A percentile compares a stretch with the other conserved stretches of the same genome.
Evolutionary conservation across 1,284 basidiomycete genomes (phyloP).

Genomic region (Entoloma clypeatum): DNA sequence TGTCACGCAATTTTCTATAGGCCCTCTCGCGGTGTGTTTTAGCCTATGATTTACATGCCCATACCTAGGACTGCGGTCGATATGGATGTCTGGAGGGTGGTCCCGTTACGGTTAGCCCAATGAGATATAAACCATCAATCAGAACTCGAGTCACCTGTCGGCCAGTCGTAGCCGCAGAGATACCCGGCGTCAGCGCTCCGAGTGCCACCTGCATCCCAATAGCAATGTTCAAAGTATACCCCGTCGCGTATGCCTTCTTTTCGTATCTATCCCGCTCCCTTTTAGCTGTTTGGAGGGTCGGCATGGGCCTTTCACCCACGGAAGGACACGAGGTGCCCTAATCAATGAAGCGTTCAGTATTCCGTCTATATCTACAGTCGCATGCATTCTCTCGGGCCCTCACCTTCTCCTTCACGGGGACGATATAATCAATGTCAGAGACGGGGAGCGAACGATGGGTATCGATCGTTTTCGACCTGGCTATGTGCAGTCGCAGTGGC

Average conservation of each 20-base stretch:
- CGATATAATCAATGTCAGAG: constrained; percentile 32
- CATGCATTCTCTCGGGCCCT: background rate
- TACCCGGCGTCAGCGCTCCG: constrained; percentile 63
- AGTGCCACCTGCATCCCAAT: constrained; percentile 55
- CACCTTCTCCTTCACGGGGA: constrained; percentile 30
- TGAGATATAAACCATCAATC: no score
- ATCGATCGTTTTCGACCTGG: constrained; percentile 21
- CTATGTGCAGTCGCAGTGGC: no score
- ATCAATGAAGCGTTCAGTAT: no score
- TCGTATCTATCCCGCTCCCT: constrained; percentile 40
- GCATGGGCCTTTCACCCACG: constrained; percentile 40
- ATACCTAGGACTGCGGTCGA: no score
- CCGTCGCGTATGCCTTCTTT: constrained; percentile 43
- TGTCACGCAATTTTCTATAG: no score
- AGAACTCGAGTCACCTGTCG: constrained; percentile 37
- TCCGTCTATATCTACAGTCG: no score
- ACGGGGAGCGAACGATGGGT: constrained; percentile 19
- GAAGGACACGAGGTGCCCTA: constrained; percentile 27
- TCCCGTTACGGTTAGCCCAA: no score
- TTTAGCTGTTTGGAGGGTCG: constrained; percentile 42
- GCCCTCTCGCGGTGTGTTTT: no score
- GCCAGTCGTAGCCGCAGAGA: constrained; percentile 48
- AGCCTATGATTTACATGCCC: no score
- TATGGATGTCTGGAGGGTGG: no score
- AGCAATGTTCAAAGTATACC: constrained; percentile 47